Base-by-base conservation (phyloP, 495 filamentous ascomycete genomes). In the Annulohypoxylon stygium region DNA sequence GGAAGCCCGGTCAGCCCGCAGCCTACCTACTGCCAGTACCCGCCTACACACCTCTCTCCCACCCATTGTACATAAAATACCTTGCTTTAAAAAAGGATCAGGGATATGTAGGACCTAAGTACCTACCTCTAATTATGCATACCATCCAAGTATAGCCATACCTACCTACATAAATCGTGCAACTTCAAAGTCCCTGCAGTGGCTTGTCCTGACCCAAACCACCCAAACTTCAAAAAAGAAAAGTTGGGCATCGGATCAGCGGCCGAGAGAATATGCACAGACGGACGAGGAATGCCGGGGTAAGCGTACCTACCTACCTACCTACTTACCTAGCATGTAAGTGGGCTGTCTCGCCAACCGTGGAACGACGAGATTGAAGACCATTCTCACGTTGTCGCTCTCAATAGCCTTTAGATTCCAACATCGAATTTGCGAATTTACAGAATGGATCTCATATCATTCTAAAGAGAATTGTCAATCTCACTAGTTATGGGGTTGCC, bases 301-400 rank as follows among this genome's bases (percentile, higher is more conserved):
- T 14, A 12, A 12, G 36, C 2, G 30, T 30, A 30, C 30, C 30
- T 30, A 30, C 30, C 30, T 30, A 30, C 5, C 30, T 30, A 30
- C 30, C 30, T 1, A 3, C 5, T 2, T 30, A 30, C 30, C 30
- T 2, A 30, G 30, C 5, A 30, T 30, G 30, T 30, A 30, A 4
- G 11, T 39, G 6, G 26, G 14, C 26, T 45, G 62, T 43, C 50
- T 4, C 45, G 62, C 20, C 61, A 64, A 64, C 58, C 11, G 43
- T 47, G 58, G 37, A 11, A 30, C 16, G n/a, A 36, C 58, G 23
- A 30, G 39, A 61, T 25, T 25, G 10, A 20, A 14, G 5, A 37
- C 16, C 16, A 20, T 20, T 33, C 14, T 18, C 23, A 4, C 37
- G 20, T 33, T 25, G 23, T 12, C 25, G 5, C 0, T 45, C 58